Base-by-base conservation (phyloP, 768 basidiomycete genomes). In the Termitomyces sp. region DNA sequence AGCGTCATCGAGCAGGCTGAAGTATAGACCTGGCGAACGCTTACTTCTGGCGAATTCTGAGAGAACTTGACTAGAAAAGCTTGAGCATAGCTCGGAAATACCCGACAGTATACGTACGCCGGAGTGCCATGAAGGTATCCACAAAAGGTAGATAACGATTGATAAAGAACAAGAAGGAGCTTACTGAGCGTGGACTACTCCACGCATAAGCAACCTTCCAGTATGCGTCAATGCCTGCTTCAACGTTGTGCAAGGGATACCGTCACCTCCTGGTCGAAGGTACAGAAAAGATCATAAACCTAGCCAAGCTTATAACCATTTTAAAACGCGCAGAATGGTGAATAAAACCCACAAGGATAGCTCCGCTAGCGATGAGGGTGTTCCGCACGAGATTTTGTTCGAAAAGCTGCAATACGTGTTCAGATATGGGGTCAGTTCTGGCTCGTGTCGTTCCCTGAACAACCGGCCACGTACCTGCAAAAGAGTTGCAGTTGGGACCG, bases 141-240 rank as follows among this genome's bases (percentile, higher is more conserved):
- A 75, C 58, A 54, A 74, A 73, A 5, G 75, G 75, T 10, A 73
- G 61, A 56, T 76, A 76, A 31, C 75, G 70, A 61, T 76, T 76
- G 40, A 74, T 60, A 37, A 72, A 65, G 64, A 74, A 76, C 8
- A 76, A 62, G 28, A 70, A 38, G 2, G 68, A 66, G 21, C 70
- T 69, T 28, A 71, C 43, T 7, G 67, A 60, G 58, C 68, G 62
- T 4, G 70, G 65, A 47, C 62, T 53, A 15, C 56, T 65, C 74
- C 73, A 74, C 17, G 72, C 70, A 50, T 70, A 67, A 43, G 68
- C 66, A 12, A 74, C 63, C 73, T 74, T 53, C 6, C 51, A 37
- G 46, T 12, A 23, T 30, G 5, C 11, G 49, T 42, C 40, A 47
- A 37, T 37, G 23, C 5, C 19, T 17, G 5, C n/a, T 3, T 46